Percentiles rank a stretch among this genome's conserved stretches.
phyloP scores from a whole-genome alignment of 306 rosid genomes.

The Prunus mira region DNA sequence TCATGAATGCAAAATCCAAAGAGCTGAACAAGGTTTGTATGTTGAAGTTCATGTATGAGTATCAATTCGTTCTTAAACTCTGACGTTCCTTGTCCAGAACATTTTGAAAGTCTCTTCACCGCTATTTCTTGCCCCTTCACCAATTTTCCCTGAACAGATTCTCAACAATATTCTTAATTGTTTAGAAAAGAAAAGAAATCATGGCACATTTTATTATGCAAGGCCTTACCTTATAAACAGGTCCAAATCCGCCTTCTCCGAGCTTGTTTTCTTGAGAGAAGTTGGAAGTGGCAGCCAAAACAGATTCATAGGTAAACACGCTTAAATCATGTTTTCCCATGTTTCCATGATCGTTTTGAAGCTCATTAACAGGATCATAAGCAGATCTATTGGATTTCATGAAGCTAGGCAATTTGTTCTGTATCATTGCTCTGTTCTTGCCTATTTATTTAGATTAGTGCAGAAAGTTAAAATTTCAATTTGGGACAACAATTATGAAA shows the following conservation, averaged over 20 bases:
- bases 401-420: neutral
- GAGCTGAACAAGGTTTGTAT: conserved; percentile 6
- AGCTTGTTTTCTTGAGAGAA: neutral
- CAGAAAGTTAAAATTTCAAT: too few relatives aligned
- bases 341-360: neutral
- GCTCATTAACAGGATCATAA: neutral
- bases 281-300: conserved; percentile 1
- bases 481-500: neutral
- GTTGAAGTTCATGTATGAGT: conserved; percentile 15
- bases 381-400: neutral
- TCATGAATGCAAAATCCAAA: conserved; percentile 13
- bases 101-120: conserved; percentile 33
- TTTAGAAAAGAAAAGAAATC: neutral
- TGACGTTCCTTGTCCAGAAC: neutral
- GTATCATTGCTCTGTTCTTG: neutral
- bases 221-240: conserved; percentile 3
- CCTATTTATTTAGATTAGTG: neutral
- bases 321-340: conserved; percentile 6
- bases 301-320: neutral
- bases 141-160: conserved; percentile 21
- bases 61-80: conserved; percentile 17
- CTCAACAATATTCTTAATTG: neutral
- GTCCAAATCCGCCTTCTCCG: conserved; percentile 6
- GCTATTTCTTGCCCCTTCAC: conserved; percentile 23
- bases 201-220: neutral